phyloP scores from a whole-genome alignment of 2,329 filamentous ascomycete species.

The Penicillium sp. region DNA sequence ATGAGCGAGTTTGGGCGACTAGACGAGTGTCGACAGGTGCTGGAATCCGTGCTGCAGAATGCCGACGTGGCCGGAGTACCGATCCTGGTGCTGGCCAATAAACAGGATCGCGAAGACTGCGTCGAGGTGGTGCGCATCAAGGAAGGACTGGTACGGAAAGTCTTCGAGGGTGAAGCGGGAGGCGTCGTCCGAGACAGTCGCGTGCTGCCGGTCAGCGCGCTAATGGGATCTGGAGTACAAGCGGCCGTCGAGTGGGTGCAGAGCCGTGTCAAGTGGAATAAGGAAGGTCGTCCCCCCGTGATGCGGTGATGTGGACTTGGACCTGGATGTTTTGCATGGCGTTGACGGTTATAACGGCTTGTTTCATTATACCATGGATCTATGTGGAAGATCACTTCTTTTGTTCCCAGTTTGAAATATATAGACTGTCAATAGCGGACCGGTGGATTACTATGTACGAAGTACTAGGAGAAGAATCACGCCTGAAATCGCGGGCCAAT shows the following conservation, averaged over 20 bases:
- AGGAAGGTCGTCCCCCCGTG: slow-evolving; percentile 81
- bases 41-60: slow-evolving; percentile 84
- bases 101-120: slow-evolving; percentile 95
- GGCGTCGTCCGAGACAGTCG: slow-evolving; percentile 79
- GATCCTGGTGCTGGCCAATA: slow-evolving; percentile 87
- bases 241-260: slow-evolving; percentile 98
- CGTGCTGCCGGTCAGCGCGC: slow-evolving; percentile 84
- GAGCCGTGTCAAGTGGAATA: slow-evolving; percentile 91
- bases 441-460: too few relatives aligned
- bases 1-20: slow-evolving; percentile 50
- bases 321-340: slow-evolving; percentile 5
- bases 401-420: too few relatives aligned
- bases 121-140: slow-evolving; percentile 97
- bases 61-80: slow-evolving; percentile 87
- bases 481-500: too few relatives aligned
- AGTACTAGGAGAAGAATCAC: too few relatives aligned
- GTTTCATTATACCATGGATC: slow-evolving; percentile 2
- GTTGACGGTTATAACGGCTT: slow-evolving; percentile 18
- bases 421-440: too few relatives aligned
- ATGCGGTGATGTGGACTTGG: slow-evolving; percentile 61
- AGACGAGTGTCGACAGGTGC: slow-evolving; percentile 80
- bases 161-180: slow-evolving; percentile 91
- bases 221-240: slow-evolving; percentile 72
- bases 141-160: slow-evolving; percentile 88
- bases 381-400: too few relatives aligned